Evolutionary conservation across 2,329 filamentous ascomycete species (phyloP).

Genomic region (Nigrospora osmanthi): DNA sequence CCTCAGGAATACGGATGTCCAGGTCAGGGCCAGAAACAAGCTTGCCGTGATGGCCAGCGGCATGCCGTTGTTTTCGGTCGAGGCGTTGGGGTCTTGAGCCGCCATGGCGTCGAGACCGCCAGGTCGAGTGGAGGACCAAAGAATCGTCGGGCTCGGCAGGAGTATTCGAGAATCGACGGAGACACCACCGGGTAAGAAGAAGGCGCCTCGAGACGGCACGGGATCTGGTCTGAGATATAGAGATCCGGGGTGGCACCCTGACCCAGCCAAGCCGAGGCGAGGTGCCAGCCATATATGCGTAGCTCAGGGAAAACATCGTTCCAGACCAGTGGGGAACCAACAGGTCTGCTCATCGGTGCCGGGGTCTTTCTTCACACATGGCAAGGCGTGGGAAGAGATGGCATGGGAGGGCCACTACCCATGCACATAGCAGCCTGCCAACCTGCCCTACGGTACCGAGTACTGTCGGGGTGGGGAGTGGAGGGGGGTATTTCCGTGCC

Average conservation of each 20-base stretch:
- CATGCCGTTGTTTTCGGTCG: slow-evolving; percentile 21
- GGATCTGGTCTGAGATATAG: too few species aligned
- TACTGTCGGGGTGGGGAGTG: too few species aligned
- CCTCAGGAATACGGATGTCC: slow-evolving; percentile 17
- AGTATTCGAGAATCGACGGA: too few species aligned
- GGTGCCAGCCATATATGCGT: not conserved
- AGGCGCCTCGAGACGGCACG: too few species aligned
- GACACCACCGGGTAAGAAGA: too few species aligned
- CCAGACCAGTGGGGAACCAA: not conserved
- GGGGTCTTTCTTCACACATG: not conserved
- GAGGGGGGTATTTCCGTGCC: too few species aligned
- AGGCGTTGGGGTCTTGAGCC: slow-evolving; percentile 20
- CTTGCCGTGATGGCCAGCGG: slow-evolving; percentile 22
- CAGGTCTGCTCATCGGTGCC: not conserved
- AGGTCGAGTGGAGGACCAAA: not conserved
- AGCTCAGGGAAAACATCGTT: not conserved
- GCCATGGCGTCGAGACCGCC: slow-evolving; percentile 11
- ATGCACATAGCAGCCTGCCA: too few species aligned
- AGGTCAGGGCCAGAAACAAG: slow-evolving; percentile 25
- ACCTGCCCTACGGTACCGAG: too few species aligned
- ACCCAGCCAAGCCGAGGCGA: not conserved
- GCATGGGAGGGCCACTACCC: too few species aligned
- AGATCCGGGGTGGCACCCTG: too few species aligned
- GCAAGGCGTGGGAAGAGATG: too few species aligned
- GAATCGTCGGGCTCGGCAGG: not conserved